phyloP scores from a whole-genome alignment of 768 basidiomycete species.

The Hysterangium stoloniferum region DNA sequence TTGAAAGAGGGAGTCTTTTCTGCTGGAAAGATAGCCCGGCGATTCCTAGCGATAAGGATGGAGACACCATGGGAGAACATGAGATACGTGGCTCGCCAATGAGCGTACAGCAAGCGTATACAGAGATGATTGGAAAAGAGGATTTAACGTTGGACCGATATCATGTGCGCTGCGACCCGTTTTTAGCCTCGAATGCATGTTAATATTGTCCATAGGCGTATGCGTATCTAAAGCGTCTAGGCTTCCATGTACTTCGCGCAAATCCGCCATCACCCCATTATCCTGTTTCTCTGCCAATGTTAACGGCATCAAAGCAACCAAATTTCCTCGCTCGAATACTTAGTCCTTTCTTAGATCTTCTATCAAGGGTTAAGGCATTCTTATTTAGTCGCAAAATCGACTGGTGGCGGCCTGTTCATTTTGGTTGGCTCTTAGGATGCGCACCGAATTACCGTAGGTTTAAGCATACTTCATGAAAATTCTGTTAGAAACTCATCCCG shows the following conservation, averaged over 20 bases:
- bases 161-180: constrained; percentile 48
- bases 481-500: constrained; percentile 1
- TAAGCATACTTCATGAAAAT: constrained; percentile 6
- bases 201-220: constrained; percentile 54
- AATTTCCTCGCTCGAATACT: constrained; percentile 31
- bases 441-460: constrained; percentile 47
- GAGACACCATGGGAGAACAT: constrained; percentile 25
- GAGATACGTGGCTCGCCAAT: constrained; percentile 62
- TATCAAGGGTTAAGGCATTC: constrained; percentile 19
- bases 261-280: constrained; percentile 49
- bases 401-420: constrained; percentile 61
- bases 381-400: constrained; percentile 33
- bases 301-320: constrained; percentile 12
- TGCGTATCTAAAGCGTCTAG: constrained; percentile 84
- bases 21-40: constrained; percentile 57
- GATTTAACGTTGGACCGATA: constrained; percentile 78
- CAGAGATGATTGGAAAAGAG: constrained; percentile 75
- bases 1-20: constrained; percentile 83
- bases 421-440: constrained; percentile 40
- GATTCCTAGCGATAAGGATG: constrained; percentile 9
- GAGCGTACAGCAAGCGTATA: constrained; percentile 86
- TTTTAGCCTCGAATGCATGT: constrained; percentile 2
- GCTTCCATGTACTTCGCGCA: constrained; percentile 82
- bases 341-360: constrained; percentile 26
- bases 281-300: constrained; percentile 30